These are phyloP conservation scores for Euphrasia confusa DNA, from an alignment of 257 asterid species.

Conservation along the genomic window DNA sequence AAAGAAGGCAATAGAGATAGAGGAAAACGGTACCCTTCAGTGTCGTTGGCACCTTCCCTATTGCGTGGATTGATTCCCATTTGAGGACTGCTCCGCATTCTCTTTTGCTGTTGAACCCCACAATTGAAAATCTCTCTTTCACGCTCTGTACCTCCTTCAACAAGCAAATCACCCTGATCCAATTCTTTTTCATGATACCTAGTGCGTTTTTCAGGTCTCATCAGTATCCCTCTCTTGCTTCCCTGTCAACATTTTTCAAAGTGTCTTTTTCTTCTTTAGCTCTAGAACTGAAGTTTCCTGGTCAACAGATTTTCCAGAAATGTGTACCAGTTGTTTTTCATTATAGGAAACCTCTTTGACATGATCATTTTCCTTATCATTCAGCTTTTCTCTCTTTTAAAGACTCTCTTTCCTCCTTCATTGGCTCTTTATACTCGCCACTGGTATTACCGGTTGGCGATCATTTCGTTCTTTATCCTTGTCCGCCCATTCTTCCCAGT, in stretches of 20 bases:
- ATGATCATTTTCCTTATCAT: slow-evolving; percentile 66
- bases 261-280: slow-evolving; percentile 58
- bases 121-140: slow-evolving; percentile 58
- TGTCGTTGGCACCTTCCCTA: slow-evolving; percentile 59
- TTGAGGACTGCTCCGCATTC: slow-evolving; percentile 96
- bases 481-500: slow-evolving; percentile 96
- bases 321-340: slow-evolving; percentile 56
- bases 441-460: slow-evolving; percentile 49
- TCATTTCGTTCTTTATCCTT: slow-evolving; percentile 80
- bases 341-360: slow-evolving; percentile 49
- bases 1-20: neutral
- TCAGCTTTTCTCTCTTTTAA: slow-evolving; percentile 57
- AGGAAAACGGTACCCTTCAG: slow-evolving; percentile 64
- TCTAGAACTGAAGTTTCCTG: slow-evolving; percentile 48
- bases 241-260: slow-evolving; percentile 66
- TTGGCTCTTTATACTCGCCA: slow-evolving; percentile 58
- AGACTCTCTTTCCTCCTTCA: slow-evolving; percentile 70
- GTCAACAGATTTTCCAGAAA: slow-evolving; percentile 54
- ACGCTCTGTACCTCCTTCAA: slow-evolving; percentile 61
- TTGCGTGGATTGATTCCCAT: slow-evolving; percentile 57
- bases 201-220: slow-evolving; percentile 62
- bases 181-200: slow-evolving; percentile 65
- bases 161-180: slow-evolving; percentile 63
- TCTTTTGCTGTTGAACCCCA: slow-evolving; percentile 87
- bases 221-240: slow-evolving; percentile 69